phyloP scores from a whole-genome alignment of 192 early-diverging fungal species.

The Podochytrium sp. region DNA sequence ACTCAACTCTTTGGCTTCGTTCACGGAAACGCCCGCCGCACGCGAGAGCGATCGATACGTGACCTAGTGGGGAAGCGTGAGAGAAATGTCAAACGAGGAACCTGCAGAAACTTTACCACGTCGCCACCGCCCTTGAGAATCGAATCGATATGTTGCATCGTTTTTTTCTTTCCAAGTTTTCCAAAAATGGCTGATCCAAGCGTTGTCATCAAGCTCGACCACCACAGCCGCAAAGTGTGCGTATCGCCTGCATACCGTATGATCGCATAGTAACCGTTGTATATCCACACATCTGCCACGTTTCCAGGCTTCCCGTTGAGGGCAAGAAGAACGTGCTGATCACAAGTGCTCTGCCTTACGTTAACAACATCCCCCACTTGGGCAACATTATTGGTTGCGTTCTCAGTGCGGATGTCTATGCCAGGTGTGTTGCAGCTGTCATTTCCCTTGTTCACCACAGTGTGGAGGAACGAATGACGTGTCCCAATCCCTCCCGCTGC shows the following conservation, averaged over 20 bases:
- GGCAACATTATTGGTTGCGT: constrained; percentile 99
- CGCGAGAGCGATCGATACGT: background rate
- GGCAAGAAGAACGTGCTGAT: constrained; percentile 89
- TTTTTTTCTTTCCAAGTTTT: background rate
- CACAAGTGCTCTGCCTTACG: constrained; percentile 95
- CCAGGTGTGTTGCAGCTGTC: constrained; percentile 67
- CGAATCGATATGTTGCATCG: background rate
- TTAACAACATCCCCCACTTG: constrained; percentile 98
- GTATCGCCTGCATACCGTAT: background rate
- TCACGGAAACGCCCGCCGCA: background rate
- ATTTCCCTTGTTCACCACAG: too few relatives aligned
- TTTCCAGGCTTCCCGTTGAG: constrained; percentile 58
- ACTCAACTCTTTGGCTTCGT: background rate
- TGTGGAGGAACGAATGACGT: too few relatives aligned
- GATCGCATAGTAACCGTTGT: background rate
- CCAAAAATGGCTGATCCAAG: constrained; percentile 11
- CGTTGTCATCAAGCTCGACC: constrained; percentile 44
- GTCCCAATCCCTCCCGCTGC: too few relatives aligned
- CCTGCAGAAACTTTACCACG: background rate
- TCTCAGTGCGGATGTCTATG: constrained; percentile 95
- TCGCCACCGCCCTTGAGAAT: constrained; percentile 7
- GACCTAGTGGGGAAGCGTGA: background rate
- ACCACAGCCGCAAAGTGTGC: constrained; percentile 37
- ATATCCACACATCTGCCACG: background rate
- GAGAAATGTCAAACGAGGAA: background rate